These are phyloP conservation scores for Kwoniella dendrophila DNA, from an alignment of 768 basidiomycete genomes.

Conservation along the genomic window DNA sequence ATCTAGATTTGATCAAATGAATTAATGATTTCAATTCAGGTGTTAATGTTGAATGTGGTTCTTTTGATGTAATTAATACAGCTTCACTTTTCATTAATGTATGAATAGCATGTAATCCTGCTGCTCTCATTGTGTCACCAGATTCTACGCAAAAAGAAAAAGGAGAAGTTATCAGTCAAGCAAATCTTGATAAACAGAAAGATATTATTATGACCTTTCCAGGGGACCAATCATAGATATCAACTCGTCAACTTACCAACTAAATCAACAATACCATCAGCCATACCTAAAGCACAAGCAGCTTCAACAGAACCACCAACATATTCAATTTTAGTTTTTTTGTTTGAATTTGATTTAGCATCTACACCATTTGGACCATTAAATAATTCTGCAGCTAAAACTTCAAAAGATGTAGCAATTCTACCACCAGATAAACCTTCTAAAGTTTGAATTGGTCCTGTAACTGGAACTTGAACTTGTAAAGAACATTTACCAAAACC, in stretches of 20 bases:
- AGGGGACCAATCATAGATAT: not conserved
- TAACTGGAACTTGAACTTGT: slow-evolving; percentile 82
- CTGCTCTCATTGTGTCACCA: slow-evolving; percentile 98
- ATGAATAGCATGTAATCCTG: slow-evolving; percentile 88
- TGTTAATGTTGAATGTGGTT: slow-evolving; percentile 53
- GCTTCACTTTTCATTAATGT: slow-evolving; percentile 86
- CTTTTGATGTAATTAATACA: slow-evolving; percentile 76
- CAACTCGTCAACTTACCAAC: slow-evolving; percentile 66
- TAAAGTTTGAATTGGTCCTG: slow-evolving; percentile 67
- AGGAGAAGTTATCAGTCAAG: not conserved
- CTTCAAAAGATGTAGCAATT: slow-evolving; percentile 92
- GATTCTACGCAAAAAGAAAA: slow-evolving; percentile 70
- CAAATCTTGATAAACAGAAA: not conserved
- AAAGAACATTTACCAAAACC: slow-evolving; percentile 90
- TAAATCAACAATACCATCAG: slow-evolving; percentile 97
- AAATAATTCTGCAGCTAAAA: slow-evolving; percentile 81
- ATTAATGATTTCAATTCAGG: slow-evolving; percentile 69
- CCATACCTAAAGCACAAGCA: slow-evolving; percentile 91
- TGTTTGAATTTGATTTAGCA: slow-evolving; percentile 60
- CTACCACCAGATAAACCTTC: slow-evolving; percentile 86
- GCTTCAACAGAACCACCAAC: slow-evolving; percentile 98
- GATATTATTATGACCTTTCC: not conserved
- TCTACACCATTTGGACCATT: slow-evolving; percentile 45
- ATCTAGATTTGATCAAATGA: slow-evolving; percentile 77
- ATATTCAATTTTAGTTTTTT: slow-evolving; percentile 83